These are phyloP conservation scores for Fusarium praegraminearum DNA, from an alignment of 2,329 filamentous ascomycete species.

Conservation along the genomic window DNA sequence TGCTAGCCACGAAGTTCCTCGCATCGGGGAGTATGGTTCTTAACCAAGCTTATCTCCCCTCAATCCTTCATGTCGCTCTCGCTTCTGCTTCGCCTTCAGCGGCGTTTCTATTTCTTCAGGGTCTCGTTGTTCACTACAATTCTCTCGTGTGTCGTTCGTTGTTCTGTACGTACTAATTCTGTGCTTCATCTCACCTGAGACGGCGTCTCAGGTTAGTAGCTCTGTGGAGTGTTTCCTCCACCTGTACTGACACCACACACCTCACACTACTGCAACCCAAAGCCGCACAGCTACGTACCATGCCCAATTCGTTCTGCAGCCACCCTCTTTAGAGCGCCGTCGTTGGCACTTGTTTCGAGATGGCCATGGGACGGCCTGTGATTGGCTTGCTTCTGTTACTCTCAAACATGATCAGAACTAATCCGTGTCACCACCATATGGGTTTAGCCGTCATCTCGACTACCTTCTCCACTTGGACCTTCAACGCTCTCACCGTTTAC, in stretches of 20 bases:
- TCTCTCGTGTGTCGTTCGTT: slow-evolving; percentile 16
- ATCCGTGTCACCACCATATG: slow-evolving; percentile 26
- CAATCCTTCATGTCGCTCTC: slow-evolving; percentile 9
- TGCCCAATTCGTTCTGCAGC: slow-evolving; percentile 33
- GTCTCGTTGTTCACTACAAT: background rate
- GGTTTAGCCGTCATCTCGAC: slow-evolving; percentile 30
- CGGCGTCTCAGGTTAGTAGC: slow-evolving; percentile 51
- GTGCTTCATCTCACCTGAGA: slow-evolving; percentile 52
- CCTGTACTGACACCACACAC: slow-evolving; percentile 41
- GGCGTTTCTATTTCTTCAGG: slow-evolving; percentile 6
- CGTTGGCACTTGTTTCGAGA: slow-evolving; percentile 45
- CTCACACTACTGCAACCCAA: slow-evolving; percentile 31
- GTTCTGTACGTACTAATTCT: background rate
- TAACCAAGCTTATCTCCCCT: background rate
- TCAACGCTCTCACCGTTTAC: slow-evolving; percentile 4
- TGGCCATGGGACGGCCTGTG: slow-evolving; percentile 11
- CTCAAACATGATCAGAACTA: slow-evolving; percentile 39
- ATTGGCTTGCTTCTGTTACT: slow-evolving; percentile 25
- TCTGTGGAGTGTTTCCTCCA: slow-evolving; percentile 41
- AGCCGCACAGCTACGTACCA: slow-evolving; percentile 18
- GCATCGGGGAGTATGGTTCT: background rate
- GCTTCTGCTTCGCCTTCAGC: slow-evolving; percentile 19
- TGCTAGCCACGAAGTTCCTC: slow-evolving; percentile 17
- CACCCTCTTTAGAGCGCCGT: slow-evolving; percentile 38
- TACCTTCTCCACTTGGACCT: background rate